phyloP scores from a whole-genome alignment of 441 rosid genomes.

The Pelargonium fulgidum region DNA sequence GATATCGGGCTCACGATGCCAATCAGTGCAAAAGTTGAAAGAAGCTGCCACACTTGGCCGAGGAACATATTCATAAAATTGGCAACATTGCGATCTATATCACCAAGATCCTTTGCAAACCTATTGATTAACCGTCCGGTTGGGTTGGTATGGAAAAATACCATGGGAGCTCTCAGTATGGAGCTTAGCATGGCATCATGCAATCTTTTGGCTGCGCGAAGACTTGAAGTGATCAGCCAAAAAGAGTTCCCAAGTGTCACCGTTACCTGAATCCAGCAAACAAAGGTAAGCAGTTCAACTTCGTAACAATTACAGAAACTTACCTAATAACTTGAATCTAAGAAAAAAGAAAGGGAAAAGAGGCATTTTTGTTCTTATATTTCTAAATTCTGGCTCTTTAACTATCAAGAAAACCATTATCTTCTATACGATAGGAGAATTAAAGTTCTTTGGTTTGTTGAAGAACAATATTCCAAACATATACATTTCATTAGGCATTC shows the following conservation, averaged over 20 bases:
- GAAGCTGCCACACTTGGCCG: constrained; percentile 74
- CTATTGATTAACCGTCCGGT: constrained; percentile 89
- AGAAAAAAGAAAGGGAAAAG: not conserved
- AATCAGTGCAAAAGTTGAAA: constrained; percentile 85
- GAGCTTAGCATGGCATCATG: constrained; percentile 90
- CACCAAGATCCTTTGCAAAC: constrained; percentile 95
- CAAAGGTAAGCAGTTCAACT: not conserved
- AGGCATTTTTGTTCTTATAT: too few species aligned
- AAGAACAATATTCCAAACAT: not conserved
- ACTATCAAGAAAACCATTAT: not conserved
- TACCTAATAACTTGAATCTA: not conserved
- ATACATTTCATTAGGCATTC: not conserved
- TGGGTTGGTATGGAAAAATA: constrained; percentile 95
- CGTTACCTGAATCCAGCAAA: constrained; percentile 49
- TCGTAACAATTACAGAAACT: not conserved
- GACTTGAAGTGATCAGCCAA: constrained; percentile 86
- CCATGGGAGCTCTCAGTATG: constrained; percentile 94
- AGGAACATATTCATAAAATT: constrained; percentile 70
- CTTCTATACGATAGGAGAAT: not conserved
- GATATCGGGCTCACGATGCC: constrained; percentile 97
- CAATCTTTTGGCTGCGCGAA: constrained; percentile 76
- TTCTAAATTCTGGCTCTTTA: too few species aligned
- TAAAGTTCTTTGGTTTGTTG: not conserved
- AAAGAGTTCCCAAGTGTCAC: constrained; percentile 81
- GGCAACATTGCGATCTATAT: constrained; percentile 88